Evolutionary conservation across 2,329 filamentous ascomycete species (phyloP), one percentile per base, ranked within the genome.

Genomic region (Cercospora sp.): DNA sequence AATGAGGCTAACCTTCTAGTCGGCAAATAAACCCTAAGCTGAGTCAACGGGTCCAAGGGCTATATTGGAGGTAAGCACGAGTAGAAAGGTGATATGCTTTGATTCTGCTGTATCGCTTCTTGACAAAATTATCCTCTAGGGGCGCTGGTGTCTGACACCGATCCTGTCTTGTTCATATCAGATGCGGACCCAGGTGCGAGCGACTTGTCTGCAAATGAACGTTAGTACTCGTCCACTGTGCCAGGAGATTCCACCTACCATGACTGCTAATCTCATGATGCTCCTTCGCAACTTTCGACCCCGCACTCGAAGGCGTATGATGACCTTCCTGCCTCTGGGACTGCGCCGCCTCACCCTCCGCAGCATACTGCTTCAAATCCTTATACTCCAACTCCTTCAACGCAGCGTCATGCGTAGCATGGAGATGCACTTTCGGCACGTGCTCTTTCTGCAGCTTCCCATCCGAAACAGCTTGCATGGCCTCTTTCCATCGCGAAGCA

Each of bases 191-290:
- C 71, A 13, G 71, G 71, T 6, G 71, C 71, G 6, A 71, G 23
- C 3, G 64, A 64, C 36, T 58, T 58, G 16, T 64, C 62, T 64
- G 53, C 9, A 45, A 30, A 28, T 45, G 3, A 6, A 48, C 57
- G 36, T 64, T 7, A 64, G 53, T 20, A 6, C n/a, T 30, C 1
- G n/a, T n/a, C 12, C 18, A 48, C 4, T 10, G 6, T 20, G 42
- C 8, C 12, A 51, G 2, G 6, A 48, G 3, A 3, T 13, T 7
- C 18, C 18, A 42, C 62, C 0, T 64, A 64, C 62, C 67, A 61
- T 69, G 65, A 31, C 68, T 69, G 10, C 68, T 68, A 55, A 73
- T 71, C 45, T 68, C 65, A 23, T 69, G 64, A 42, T 68, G 69
- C 68, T 73, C 69, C 63, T 70, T 69, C 10, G 63, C 68, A 9